These are phyloP conservation scores for Zymoseptoria passerinii DNA, from an alignment of 2,329 filamentous ascomycete species.

Conservation along the genomic window DNA sequence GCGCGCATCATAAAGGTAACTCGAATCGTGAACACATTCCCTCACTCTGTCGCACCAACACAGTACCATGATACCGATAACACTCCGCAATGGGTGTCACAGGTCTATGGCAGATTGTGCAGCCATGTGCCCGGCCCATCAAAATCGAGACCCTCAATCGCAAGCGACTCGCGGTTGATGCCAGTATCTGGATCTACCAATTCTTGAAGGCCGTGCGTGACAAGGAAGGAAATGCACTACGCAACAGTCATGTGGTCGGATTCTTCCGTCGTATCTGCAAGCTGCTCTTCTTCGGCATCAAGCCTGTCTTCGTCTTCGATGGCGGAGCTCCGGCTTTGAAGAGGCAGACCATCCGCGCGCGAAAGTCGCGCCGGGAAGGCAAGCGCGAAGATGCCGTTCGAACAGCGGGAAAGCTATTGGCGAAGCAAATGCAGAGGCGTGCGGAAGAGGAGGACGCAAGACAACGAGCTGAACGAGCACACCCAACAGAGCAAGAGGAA, in stretches of 20 bases:
- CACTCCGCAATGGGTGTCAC: conserved; percentile 75
- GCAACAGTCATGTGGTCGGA: conserved; percentile 91
- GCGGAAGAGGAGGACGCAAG: conserved; percentile 72
- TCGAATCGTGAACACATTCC: not conserved
- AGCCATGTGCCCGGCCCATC: conserved; percentile 89
- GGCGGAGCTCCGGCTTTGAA: conserved; percentile 88
- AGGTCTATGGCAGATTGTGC: conserved; percentile 91
- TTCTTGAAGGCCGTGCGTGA: conserved; percentile 98
- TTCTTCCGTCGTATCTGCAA: conserved; percentile 99
- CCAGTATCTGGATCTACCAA: conserved; percentile 99
- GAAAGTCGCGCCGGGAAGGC: conserved; percentile 76
- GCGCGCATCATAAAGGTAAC: too few species aligned
- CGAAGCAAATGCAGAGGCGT: conserved; percentile 84
- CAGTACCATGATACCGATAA: not conserved
- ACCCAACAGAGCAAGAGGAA: conserved; percentile 46
- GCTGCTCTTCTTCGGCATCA: conserved; percentile 90
- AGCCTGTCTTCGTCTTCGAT: conserved; percentile 96
- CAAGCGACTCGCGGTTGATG: conserved; percentile 92
- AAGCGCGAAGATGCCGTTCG: conserved; percentile 83
- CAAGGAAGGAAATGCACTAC: conserved; percentile 92
- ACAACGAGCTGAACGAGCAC: conserved; percentile 44
- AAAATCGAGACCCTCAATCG: conserved; percentile 94
- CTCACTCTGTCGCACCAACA: not conserved
- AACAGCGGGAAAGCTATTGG: conserved; percentile 84
- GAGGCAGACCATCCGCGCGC: conserved; percentile 73